These are phyloP conservation scores for Scutellaria baicalensis DNA, from an alignment of 257 asterid genomes.

Conservation along the genomic window DNA sequence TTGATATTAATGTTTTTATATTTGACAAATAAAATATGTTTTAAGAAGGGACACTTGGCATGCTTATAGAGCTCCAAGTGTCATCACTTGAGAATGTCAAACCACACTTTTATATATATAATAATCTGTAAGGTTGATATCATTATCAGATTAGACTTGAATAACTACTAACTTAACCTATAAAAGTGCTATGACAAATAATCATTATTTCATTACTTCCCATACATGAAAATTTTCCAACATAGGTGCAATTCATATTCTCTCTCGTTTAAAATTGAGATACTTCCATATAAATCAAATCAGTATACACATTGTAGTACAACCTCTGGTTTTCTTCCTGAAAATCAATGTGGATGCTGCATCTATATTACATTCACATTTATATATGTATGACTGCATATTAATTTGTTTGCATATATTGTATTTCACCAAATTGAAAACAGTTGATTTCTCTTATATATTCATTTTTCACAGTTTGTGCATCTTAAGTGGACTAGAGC, in stretches of 20 bases:
- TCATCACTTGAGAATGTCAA: too few species aligned
- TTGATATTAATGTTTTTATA: too few species aligned
- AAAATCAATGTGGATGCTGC: neutral
- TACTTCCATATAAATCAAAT: neutral
- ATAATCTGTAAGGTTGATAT: neutral
- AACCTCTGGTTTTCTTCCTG: neutral
- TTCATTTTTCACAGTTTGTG: too few species aligned
- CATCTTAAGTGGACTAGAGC: too few species aligned
- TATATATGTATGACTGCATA: neutral
- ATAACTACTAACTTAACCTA: neutral
- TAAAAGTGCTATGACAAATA: neutral
- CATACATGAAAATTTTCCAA: neutral
- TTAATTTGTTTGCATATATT: too few species aligned
- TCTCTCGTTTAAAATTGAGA: neutral
- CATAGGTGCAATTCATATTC: neutral
- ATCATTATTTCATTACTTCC: neutral
- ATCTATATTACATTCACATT: neutral
- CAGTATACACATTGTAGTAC: neutral
- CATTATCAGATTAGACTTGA: neutral
- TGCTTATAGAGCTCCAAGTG: too few species aligned
- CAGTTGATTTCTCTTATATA: too few species aligned
- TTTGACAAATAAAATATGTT: too few species aligned
- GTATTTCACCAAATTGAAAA: too few species aligned
- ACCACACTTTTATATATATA: too few species aligned
- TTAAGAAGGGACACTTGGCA: too few species aligned